Percentiles rank a stretch among this genome's conserved stretches.
Conservation (phyloP, 495 filamentous ascomycete species). For the Podospora pseudocomata region DNA sequence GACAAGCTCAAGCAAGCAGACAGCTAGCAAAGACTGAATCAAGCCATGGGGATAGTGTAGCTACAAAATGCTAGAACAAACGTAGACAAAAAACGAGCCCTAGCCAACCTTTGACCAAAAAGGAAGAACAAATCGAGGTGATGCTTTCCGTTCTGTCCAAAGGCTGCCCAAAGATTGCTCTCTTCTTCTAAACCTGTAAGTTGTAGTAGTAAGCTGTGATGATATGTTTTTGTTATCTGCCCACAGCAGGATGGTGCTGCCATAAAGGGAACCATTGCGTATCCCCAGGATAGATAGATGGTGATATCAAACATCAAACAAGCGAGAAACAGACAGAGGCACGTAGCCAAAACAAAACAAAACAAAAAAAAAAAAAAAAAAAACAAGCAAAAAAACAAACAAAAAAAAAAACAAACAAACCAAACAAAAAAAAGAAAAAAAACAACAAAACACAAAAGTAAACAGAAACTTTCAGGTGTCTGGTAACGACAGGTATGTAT, state of each 20-base stretch:
- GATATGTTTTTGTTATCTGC: background rate
- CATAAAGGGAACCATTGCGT: background rate
- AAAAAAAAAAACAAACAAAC: background rate
- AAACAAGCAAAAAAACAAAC: background rate
- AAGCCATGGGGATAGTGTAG: background rate
- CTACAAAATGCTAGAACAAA: background rate
- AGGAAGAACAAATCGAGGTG: background rate
- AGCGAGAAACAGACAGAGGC: background rate
- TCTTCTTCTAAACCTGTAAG: constrained; percentile 18
- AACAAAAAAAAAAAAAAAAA: constrained; percentile 9
- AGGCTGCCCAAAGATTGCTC: constrained; percentile 27
- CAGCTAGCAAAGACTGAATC: background rate
- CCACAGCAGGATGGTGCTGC: background rate
- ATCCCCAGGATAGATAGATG: background rate
- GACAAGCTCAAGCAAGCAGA: background rate
- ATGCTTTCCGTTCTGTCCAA: constrained; percentile 6
- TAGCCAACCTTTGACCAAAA: background rate
- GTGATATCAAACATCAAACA: background rate
- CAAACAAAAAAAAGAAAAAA: constrained; percentile 7
- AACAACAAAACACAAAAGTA: constrained; percentile 2
- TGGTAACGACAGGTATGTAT: constrained; percentile 8
- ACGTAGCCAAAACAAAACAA: constrained; percentile 4
- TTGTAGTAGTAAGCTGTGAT: constrained; percentile 8
- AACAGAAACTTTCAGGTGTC: background rate
- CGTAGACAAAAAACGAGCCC: background rate